phyloP scores from a whole-genome alignment of 2,329 filamentous ascomycete species.

The Ophiostoma himal-ulmi region DNA sequence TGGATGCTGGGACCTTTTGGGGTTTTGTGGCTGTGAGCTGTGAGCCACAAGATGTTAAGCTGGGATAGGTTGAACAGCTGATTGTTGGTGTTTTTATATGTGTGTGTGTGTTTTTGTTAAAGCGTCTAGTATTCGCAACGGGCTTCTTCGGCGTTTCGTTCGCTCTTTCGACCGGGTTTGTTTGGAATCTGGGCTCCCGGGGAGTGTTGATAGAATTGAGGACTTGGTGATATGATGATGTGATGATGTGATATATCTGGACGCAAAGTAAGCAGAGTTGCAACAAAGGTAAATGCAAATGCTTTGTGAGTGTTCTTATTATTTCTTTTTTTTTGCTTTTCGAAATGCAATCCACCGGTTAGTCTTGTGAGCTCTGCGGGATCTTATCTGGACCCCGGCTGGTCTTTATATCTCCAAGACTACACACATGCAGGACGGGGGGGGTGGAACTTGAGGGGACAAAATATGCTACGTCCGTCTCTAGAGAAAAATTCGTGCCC shows the following conservation, averaged over 20 bases:
- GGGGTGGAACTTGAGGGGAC: neutral
- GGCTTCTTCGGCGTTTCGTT: neutral
- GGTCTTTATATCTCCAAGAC: constrained; percentile 11
- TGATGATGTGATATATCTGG: neutral
- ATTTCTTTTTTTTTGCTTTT: neutral
- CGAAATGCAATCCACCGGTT: neutral
- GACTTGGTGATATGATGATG: neutral
- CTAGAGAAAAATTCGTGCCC: neutral
- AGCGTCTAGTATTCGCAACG: neutral
- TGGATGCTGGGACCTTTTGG: neutral
- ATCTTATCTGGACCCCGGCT: constrained; percentile 9
- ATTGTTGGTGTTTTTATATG: neutral
- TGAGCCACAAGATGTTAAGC: neutral
- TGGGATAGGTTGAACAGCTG: neutral
- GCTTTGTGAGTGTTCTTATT: neutral
- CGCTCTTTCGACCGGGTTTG: neutral
- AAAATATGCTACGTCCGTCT: neutral
- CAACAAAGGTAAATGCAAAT: neutral
- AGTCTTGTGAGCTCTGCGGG: neutral
- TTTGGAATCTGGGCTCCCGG: neutral
- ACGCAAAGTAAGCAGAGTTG: neutral
- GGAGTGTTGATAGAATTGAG: neutral
- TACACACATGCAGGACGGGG: neutral
- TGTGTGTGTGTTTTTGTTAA: neutral
- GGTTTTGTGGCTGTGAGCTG: neutral